A percentile compares a stretch with the other conserved stretches of the same genome.
These are phyloP conservation scores for Lagenaria siceraria DNA, from an alignment of 306 rosid species.

Conservation along the genomic window DNA sequence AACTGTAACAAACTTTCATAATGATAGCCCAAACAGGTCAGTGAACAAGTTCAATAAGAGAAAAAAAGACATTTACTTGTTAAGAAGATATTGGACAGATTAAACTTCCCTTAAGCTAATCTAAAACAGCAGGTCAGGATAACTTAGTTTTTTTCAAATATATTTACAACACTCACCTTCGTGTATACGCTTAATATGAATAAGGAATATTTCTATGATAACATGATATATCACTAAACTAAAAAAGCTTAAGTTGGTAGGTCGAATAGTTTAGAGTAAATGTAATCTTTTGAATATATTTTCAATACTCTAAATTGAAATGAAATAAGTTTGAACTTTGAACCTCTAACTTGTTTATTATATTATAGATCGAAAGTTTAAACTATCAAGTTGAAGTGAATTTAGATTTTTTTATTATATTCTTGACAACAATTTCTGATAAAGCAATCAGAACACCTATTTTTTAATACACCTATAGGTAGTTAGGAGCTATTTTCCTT, in stretches of 20 bases:
- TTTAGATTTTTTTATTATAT: neutral
- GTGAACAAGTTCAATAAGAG: neutral
- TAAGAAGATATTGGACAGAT: neutral
- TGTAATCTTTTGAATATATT: neutral
- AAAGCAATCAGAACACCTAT: neutral
- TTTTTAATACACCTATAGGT: no score
- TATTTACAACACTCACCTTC: neutral
- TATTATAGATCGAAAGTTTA: neutral
- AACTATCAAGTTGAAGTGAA: neutral
- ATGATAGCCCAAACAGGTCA: neutral
- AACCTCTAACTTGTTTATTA: neutral
- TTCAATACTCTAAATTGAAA: neutral
- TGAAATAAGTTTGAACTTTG: neutral
- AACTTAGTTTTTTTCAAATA: neutral
- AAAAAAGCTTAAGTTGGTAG: neutral
- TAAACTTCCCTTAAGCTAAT: neutral
- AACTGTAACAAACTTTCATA: neutral
- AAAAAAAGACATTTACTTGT: neutral
- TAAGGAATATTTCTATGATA: neutral
- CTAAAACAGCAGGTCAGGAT: neutral
- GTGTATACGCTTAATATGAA: neutral
- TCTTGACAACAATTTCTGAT: neutral
- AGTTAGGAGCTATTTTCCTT: no score
- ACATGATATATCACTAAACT: neutral
- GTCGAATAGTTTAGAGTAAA: neutral